Base-by-base conservation (phyloP, 768 basidiomycete species). In the Tephrocybe sp. region DNA sequence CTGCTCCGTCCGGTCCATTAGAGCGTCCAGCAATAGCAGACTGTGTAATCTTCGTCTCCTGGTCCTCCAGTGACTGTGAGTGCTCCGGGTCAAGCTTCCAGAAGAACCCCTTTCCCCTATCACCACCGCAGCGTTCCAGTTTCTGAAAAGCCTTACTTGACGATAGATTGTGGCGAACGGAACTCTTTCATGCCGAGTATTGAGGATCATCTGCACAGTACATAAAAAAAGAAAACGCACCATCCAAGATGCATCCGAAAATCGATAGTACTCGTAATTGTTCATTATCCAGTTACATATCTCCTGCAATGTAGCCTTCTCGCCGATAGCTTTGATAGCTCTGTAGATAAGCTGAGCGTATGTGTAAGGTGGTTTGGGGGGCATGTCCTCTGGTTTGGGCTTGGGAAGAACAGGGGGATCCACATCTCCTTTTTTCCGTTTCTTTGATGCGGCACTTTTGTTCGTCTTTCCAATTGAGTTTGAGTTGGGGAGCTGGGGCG, bases 151-250 rank as follows among this genome's bases (percentile, higher is more conserved):
- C 92, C 41, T 86, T 83, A 62, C 88, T 86, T 10, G 92, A 91
- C 1, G 94, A 94, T n/a, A 99, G 69, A 64, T 94, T 94, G 61
- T 97, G 94, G 18, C 94, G 87, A 39, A 97, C 87, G 24, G 95
- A 95, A 59, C 89, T 93, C 91, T 93, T 27, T 15, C 8, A 12
- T 12, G 22, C 7, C 11, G 34, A 18, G 7, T 2, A 24, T 33
- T 45, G 7, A 45, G 44, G 13, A 29, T 18, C 13, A 16, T 39
- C 1, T 16, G 8, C 30, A 16, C 44, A 39, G 27, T 47, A 42
- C 9, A 47, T 45, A 54, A 22, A 53, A 23, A 41, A 22, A 3
- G 13, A 56, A 44, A 41, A 72, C 82, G 61, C 55, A 92, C 92
- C 87, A 91, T 92, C 94, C 94, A 97, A 37, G 91, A 88, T 36